These are phyloP conservation scores for sweet orange (Citrus sinensis) DNA, from an alignment of 345 rosid species.

Conservation along the genomic window DNA sequence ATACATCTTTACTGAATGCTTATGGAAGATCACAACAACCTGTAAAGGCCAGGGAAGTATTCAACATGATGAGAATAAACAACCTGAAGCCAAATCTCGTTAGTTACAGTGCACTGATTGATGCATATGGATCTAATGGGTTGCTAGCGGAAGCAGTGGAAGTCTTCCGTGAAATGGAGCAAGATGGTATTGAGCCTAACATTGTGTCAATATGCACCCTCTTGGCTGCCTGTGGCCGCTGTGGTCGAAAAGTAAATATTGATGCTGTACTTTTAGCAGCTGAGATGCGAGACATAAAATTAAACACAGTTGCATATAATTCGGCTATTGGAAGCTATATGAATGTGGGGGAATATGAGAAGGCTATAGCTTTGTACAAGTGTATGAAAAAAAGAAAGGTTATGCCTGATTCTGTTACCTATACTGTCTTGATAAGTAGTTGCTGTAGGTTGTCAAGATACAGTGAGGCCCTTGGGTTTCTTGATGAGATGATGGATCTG, in stretches of 20 bases:
- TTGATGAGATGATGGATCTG: constrained; percentile 56
- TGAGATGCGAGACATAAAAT: constrained; percentile 65
- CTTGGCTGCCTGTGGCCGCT: constrained; percentile 83
- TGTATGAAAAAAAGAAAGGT: constrained; percentile 71
- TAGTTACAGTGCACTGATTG: constrained; percentile 78
- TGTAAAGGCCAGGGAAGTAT: constrained; percentile 67
- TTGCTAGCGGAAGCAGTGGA: constrained; percentile 72
- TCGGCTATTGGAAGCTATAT: constrained; percentile 85
- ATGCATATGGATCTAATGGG: constrained; percentile 91
- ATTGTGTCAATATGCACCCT: constrained; percentile 81
- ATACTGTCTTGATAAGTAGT: constrained; percentile 71
- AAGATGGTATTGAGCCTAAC: constrained; percentile 62
- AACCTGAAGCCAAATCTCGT: constrained; percentile 73
- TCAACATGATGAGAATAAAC: constrained; percentile 63
- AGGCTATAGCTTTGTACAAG: constrained; percentile 57
- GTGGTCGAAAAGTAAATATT: constrained; percentile 62
- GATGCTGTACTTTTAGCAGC: constrained; percentile 80
- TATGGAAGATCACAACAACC: constrained; percentile 89
- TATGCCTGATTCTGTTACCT: constrained; percentile 71
- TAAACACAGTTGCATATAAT: constrained; percentile 81
- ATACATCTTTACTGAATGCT: constrained; percentile 79
- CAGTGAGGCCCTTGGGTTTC: constrained; percentile 66
- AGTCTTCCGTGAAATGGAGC: constrained; percentile 79
- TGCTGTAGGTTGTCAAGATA: constrained; percentile 72
- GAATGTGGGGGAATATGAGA: constrained; percentile 78